Conservation (phyloP, 148 eudicot genomes). For the Pharnaceum exiguum region DNA sequence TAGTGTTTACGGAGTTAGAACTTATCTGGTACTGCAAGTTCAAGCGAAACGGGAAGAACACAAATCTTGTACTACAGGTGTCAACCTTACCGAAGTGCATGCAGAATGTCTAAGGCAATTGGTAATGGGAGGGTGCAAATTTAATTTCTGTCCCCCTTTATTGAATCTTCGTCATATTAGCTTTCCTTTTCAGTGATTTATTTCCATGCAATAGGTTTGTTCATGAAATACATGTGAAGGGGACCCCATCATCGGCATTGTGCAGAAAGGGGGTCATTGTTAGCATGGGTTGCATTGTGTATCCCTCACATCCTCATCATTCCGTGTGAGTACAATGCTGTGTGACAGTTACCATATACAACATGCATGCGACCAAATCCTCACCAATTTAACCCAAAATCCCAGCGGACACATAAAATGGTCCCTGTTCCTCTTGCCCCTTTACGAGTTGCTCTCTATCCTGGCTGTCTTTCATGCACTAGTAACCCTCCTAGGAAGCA, state of each 20-base stretch:
- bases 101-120: too few species aligned
- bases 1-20: too few species aligned
- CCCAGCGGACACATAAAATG: not conserved
- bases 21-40: too few species aligned
- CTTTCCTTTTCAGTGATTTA: too few species aligned
- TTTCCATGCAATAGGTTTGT: too few species aligned
- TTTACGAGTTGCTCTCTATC: too few species aligned
- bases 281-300: not conserved
- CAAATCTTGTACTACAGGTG: too few species aligned
- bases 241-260: not conserved
- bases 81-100: too few species aligned
- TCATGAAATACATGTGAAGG: conserved; percentile 6
- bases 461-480: not conserved
- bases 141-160: too few species aligned
- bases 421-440: not conserved
- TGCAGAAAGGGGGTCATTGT: not conserved
- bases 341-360: not conserved
- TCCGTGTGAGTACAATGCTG: not conserved
- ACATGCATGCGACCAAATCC: not conserved
- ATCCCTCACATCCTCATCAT: not conserved
- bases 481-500: conserved; percentile 6
- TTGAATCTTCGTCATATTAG: too few species aligned
- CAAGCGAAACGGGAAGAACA: too few species aligned
- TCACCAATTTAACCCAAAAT: not conserved
- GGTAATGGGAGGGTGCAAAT: too few species aligned